Evolutionary conservation across 768 basidiomycete genomes (phyloP).

Genomic region (Dacryopinax primogenitus): DNA sequence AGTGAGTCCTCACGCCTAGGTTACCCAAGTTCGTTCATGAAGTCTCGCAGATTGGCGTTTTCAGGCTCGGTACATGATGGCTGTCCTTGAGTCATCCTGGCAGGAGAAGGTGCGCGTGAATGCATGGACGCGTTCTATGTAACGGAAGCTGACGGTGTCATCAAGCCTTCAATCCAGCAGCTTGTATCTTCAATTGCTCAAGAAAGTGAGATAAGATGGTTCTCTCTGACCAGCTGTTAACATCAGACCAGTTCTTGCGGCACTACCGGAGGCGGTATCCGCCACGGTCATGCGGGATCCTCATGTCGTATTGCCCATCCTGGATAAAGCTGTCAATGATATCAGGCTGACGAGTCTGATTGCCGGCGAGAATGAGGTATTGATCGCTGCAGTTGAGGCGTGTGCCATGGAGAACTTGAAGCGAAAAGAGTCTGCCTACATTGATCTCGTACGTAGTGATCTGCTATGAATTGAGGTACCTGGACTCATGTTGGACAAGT

Average conservation of each 20-base stretch:
- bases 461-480: background rate
- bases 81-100: constrained; percentile 9
- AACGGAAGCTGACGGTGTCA: background rate
- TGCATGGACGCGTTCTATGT: background rate
- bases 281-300: constrained; percentile 46
- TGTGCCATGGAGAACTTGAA: constrained; percentile 3
- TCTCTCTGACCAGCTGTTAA: background rate
- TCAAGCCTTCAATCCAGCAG: constrained; percentile 63
- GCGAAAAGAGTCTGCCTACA: constrained; percentile 8
- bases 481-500: constrained; percentile 23
- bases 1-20: background rate
- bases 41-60: background rate
- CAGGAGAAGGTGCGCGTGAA: constrained; percentile 65
- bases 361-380: constrained; percentile 30
- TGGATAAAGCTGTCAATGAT: constrained; percentile 37
- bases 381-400: constrained; percentile 20
- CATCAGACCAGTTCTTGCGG: constrained; percentile 30
- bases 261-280: constrained; percentile 51
- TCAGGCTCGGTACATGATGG: background rate
- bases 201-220: constrained; percentile 28
- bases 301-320: constrained; percentile 33
- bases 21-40: background rate
- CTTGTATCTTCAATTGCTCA: constrained; percentile 48
- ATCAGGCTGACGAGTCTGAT: constrained; percentile 42
- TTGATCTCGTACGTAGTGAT: constrained; percentile 5